phyloP scores from a whole-genome alignment of 208 protist species.

The Angomonas deanei region DNA sequence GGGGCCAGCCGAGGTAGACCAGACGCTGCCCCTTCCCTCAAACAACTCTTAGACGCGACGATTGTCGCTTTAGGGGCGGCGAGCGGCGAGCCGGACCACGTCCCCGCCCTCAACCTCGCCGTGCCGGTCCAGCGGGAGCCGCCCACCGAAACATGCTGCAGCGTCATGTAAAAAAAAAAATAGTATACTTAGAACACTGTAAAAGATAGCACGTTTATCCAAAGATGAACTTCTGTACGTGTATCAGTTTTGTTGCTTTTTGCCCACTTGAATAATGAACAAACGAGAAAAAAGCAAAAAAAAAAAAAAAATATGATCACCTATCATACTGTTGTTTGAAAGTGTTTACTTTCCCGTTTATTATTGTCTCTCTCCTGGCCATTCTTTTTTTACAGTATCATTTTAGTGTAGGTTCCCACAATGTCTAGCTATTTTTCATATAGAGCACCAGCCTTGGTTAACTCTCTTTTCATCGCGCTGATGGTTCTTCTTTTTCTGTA shows the following conservation, averaged over 20 bases:
- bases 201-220: neutral
- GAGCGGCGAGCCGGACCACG: slow-evolving; percentile 19
- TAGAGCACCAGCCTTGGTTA: slow-evolving; percentile 20
- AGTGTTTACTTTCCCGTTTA: slow-evolving; percentile 1
- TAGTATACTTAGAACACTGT: neutral
- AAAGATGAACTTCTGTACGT: too few relatives aligned
- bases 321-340: neutral
- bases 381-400: slow-evolving; percentile 2
- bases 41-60: slow-evolving; percentile 63
- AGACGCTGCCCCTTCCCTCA: slow-evolving; percentile 27
- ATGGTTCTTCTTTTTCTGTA: slow-evolving; percentile 23
- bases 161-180: slow-evolving; percentile 30
- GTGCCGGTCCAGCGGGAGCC: slow-evolving; percentile 20
- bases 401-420: too few relatives aligned
- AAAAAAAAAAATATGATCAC: neutral
- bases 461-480: slow-evolving; percentile 26
- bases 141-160: slow-evolving; percentile 10
- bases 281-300: neutral
- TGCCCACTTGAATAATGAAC: neutral
- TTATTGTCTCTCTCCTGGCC: neutral
- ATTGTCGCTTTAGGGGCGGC: slow-evolving; percentile 46
- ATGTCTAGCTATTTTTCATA: neutral
- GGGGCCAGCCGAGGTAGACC: slow-evolving; percentile 6
- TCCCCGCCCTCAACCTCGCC: slow-evolving; percentile 45
- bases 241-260: too few relatives aligned